These are phyloP conservation scores for Coemansia umbellata DNA, from an alignment of 192 early-diverging fungal genomes.

Conservation along the genomic window DNA sequence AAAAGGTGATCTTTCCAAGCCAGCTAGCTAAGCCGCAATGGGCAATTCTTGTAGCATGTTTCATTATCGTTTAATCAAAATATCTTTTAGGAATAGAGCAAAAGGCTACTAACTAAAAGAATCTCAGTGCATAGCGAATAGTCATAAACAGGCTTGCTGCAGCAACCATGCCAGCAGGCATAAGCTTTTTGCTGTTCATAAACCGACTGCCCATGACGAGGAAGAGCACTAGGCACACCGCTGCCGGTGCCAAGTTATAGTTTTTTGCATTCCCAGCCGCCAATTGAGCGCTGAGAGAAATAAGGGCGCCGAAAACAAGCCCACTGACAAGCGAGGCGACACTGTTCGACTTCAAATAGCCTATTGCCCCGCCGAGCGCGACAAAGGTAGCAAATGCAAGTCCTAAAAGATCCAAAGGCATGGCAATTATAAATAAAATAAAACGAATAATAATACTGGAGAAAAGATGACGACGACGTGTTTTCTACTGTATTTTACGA, in stretches of 20 bases:
- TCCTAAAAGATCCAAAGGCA: constrained; percentile 25
- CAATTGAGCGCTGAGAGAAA: constrained; percentile 28
- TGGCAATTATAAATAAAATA: constrained; percentile 6
- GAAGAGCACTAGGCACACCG: constrained; percentile 25
- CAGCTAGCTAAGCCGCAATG: no score
- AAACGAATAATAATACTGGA: no score
- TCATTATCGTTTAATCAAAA: no score
- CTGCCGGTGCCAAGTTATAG: constrained; percentile 21
- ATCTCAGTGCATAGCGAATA: constrained; percentile 19
- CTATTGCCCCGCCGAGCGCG: constrained; percentile 33
- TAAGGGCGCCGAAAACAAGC: constrained; percentile 33
- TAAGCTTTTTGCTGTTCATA: constrained; percentile 38
- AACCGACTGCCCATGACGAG: constrained; percentile 42
- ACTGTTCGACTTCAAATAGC: constrained; percentile 39
- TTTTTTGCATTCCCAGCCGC: constrained; percentile 14
- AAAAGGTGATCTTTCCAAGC: not conserved
- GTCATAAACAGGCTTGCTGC: constrained; percentile 27
- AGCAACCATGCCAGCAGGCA: constrained; percentile 45
- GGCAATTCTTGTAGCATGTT: no score
- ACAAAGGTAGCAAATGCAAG: constrained; percentile 30
- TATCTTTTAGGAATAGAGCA: no score
- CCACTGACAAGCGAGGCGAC: constrained; percentile 37
- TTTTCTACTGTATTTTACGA: no score
- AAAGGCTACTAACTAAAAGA: constrained; percentile 9
- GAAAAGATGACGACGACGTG: no score